Evolutionary conservation across 1,139 yeast genomes (phyloP).

Genomic region (Geotrichum histeridarum): DNA sequence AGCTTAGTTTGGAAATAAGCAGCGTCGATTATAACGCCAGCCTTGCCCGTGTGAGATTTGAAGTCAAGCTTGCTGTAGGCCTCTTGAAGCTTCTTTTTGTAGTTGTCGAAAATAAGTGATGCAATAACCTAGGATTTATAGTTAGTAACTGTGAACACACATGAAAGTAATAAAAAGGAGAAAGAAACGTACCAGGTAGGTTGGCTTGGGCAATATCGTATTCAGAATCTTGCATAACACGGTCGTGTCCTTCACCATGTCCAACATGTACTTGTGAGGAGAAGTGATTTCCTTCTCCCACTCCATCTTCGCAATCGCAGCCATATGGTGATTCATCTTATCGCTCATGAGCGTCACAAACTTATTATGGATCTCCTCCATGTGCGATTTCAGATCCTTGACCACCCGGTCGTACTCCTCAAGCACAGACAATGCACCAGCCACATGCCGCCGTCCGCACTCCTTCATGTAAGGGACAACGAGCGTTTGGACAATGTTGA

Average conservation of each 20-base stretch:
- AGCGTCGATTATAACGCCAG: constrained; percentile 52
- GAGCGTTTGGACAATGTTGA: constrained; percentile 41
- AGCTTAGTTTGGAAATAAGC: constrained; percentile 60
- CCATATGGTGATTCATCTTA: constrained; percentile 41
- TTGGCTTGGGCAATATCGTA: constrained; percentile 52
- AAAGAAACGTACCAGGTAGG: constrained; percentile 37
- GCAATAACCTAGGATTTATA: constrained; percentile 26
- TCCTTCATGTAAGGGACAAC: constrained; percentile 37
- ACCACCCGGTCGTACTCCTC: constrained; percentile 43
- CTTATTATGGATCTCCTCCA: constrained; percentile 60
- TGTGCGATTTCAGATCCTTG: constrained; percentile 51
- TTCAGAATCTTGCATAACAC: constrained; percentile 59
- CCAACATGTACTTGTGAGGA: constrained; percentile 60
- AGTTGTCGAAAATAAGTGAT: constrained; percentile 48
- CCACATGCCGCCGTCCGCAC: constrained; percentile 29
- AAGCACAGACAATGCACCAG: constrained; percentile 21
- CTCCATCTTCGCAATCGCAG: constrained; percentile 44
- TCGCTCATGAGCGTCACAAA: constrained; percentile 67
- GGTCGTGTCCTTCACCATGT: constrained; percentile 59
- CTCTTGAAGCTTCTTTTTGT: constrained; percentile 53
- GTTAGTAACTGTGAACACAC: constrained; percentile 9
- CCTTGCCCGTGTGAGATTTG: constrained; percentile 33
- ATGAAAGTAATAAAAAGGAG: neutral
- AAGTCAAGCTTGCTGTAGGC: constrained; percentile 46
- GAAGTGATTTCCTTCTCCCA: constrained; percentile 39